These are phyloP conservation scores for Kazachstania africana DNA, from an alignment of 805 yeast species.

Conservation along the genomic window DNA sequence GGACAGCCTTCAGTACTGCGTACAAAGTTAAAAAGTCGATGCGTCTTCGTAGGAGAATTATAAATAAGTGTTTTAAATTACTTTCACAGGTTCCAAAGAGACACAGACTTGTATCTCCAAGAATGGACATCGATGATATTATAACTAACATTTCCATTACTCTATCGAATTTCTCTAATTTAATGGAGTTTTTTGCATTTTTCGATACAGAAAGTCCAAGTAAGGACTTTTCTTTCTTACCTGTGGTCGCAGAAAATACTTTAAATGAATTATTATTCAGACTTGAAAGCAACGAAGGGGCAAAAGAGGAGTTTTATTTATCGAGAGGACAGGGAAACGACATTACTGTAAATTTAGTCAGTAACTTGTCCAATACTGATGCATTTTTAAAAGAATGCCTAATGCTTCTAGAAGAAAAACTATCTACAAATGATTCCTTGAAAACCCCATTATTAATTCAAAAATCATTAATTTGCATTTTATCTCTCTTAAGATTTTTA, in stretches of 20 bases:
- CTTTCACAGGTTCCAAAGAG: conserved; percentile 11
- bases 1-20: conserved; percentile 4
- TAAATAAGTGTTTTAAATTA: conserved; percentile 11
- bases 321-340: not conserved
- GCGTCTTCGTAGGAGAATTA: conserved; percentile 12
- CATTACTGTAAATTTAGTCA: not conserved
- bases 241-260: conserved; percentile 16
- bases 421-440: too few relatives aligned
- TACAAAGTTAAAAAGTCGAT: conserved; percentile 12
- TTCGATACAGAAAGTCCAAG: conserved; percentile 7
- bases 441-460: too few relatives aligned
- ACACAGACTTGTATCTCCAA: conserved; percentile 8
- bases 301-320: not conserved
- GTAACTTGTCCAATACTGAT: not conserved
- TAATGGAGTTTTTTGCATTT: conserved; percentile 14
- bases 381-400: not conserved
- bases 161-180: conserved; percentile 8
- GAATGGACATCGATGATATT: conserved; percentile 8
- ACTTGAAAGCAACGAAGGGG: not conserved
- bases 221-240: conserved; percentile 12
- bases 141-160: conserved; percentile 5
- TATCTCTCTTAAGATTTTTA: not conserved
- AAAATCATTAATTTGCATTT: conserved; percentile 1
- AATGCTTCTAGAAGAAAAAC: not conserved
- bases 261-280: conserved; percentile 6